Evolutionary conservation across 73 alveolate species (phyloP).

Genomic region (Tetrahymena elliotti): DNA sequence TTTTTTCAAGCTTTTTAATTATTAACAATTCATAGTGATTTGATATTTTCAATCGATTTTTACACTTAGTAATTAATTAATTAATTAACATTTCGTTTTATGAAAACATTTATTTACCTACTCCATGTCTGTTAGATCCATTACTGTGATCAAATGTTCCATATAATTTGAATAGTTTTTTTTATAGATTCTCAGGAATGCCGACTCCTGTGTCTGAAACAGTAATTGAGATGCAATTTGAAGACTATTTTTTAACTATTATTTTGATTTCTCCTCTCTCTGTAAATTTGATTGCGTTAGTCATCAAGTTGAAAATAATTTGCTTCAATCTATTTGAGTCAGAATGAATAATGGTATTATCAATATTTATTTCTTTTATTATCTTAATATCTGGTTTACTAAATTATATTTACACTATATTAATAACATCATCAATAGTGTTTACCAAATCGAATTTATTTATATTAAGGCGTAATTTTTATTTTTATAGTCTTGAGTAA

Average conservation of each 20-base stretch:
- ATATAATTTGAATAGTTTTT: not conserved
- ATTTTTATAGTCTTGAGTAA: not conserved
- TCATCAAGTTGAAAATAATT: not conserved
- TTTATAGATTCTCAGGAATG: not conserved
- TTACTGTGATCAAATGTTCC: not conserved
- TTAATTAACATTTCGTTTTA: too few relatives aligned
- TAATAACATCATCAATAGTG: not conserved
- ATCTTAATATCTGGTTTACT: not conserved
- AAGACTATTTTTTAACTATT: not conserved
- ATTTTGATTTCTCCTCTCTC: not conserved
- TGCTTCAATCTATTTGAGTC: not conserved
- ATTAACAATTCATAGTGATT: too few relatives aligned
- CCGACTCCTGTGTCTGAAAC: not conserved
- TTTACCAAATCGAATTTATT: not conserved
- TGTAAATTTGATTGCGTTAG: not conserved
- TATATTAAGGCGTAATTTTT: not conserved
- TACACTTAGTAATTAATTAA: too few relatives aligned
- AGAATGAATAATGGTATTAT: not conserved
- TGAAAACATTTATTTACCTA: not conserved
- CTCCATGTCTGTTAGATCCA: not conserved
- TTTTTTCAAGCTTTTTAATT: too few relatives aligned
- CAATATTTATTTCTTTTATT: not conserved
- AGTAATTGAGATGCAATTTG: not conserved
- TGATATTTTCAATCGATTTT: too few relatives aligned
- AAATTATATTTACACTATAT: not conserved